Percentiles rank a stretch among this genome's conserved stretches.
Evolutionary conservation across 1,284 basidiomycete genomes (phyloP).

Genomic region (Abortiporus biennis): DNA sequence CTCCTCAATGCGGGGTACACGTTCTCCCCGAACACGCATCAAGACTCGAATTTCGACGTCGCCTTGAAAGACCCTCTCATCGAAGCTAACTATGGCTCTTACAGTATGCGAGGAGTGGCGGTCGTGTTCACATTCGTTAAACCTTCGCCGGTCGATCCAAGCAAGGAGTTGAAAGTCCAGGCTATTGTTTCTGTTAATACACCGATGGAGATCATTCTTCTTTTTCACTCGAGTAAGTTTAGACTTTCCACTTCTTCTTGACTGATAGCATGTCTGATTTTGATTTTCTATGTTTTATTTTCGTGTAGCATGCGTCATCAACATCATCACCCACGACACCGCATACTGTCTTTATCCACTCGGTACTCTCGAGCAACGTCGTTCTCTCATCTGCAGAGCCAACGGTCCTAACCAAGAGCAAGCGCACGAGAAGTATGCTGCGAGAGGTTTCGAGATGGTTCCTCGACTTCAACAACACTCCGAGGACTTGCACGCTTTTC

Average conservation of each 20-base stretch:
- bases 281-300: neutral
- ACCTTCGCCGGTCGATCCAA: neutral
- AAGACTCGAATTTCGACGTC: neutral
- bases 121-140: constrained; percentile 7
- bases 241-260: neutral
- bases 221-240: constrained; percentile 41
- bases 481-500: neutral
- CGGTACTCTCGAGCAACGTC: constrained; percentile 21
- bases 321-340: constrained; percentile 25
- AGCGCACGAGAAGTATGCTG: constrained; percentile 4
- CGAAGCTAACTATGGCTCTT: neutral
- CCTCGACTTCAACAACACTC: neutral
- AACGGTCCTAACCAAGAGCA: neutral
- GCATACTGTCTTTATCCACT: constrained; percentile 28
- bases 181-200: constrained; percentile 23
- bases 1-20: constrained; percentile 6
- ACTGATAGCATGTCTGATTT: neutral
- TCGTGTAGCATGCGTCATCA: constrained; percentile 40
- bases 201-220: constrained; percentile 30
- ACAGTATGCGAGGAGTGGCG: neutral
- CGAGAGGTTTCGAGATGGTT: constrained; percentile 1
- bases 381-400: neutral
- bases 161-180: constrained; percentile 25
- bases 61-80: neutral
- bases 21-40: neutral